These are phyloP conservation scores for Striga hermonthica DNA, from an alignment of 305 asterid genomes.

Conservation along the genomic window DNA sequence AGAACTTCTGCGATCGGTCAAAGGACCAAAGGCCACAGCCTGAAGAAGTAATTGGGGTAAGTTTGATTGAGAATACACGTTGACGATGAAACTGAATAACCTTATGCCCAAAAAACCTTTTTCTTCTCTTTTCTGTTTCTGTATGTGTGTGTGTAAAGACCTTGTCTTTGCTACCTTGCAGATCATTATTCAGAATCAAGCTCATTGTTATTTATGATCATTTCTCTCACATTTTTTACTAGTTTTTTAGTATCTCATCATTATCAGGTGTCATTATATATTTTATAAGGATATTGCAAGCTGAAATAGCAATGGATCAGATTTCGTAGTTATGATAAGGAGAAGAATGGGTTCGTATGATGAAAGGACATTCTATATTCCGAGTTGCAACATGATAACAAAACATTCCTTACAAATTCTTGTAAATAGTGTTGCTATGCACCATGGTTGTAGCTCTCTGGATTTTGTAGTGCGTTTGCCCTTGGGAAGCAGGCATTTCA, in stretches of 20 bases:
- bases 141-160: neutral
- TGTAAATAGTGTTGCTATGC: too few relatives aligned
- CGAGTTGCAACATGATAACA: too few relatives aligned
- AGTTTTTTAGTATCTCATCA: neutral
- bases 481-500: too few relatives aligned
- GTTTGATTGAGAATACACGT: slow-evolving; percentile 26
- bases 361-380: too few relatives aligned
- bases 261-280: neutral
- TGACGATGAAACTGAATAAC: slow-evolving; percentile 10
- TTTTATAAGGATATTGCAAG: too few relatives aligned
- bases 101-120: neutral
- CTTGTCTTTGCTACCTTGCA: slow-evolving; percentile 8
- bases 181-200: slow-evolving; percentile 9
- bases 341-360: too few relatives aligned
- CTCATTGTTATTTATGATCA: neutral
- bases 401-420: too few relatives aligned
- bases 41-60: slow-evolving; percentile 94
- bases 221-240: neutral
- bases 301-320: too few relatives aligned
- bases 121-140: slow-evolving; percentile 1
- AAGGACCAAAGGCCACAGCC: slow-evolving; percentile 91
- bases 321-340: too few relatives aligned
- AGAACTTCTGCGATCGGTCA: slow-evolving; percentile 89
- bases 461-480: too few relatives aligned
- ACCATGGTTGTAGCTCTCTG: too few relatives aligned